phyloP scores from a whole-genome alignment of 2,329 filamentous ascomycete genomes.

The Dactylellina sp. region DNA sequence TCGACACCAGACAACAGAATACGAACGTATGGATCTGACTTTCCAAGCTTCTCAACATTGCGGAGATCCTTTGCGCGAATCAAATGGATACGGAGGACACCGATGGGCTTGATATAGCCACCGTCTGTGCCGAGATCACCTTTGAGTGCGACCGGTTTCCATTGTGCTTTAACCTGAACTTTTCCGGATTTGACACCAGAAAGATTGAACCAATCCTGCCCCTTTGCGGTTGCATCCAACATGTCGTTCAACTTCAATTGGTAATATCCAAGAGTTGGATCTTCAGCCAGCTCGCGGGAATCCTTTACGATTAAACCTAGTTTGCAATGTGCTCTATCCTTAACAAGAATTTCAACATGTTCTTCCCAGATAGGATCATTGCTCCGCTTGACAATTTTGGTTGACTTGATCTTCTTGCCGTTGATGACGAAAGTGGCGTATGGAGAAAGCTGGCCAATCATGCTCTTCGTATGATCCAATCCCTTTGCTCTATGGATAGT shows the following conservation, averaged over 20 bases:
- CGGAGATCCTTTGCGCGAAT: slow-evolving; percentile 82
- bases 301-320: slow-evolving; percentile 95
- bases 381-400: slow-evolving; percentile 92
- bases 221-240: slow-evolving; percentile 88
- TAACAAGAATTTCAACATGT: slow-evolving; percentile 93
- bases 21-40: slow-evolving; percentile 93
- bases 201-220: slow-evolving; percentile 95
- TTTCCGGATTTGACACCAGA: slow-evolving; percentile 83
- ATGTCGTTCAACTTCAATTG: slow-evolving; percentile 96
- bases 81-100: slow-evolving; percentile 95
- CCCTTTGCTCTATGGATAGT: slow-evolving; percentile 97
- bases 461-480: slow-evolving; percentile 88
- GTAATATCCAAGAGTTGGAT: slow-evolving; percentile 89
- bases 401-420: slow-evolving; percentile 87
- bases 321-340: slow-evolving; percentile 88
- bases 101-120: slow-evolving; percentile 92
- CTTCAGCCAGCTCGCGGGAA: slow-evolving; percentile 83
- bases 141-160: slow-evolving; percentile 91
- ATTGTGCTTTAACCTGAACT: slow-evolving; percentile 89
- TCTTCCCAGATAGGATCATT: slow-evolving; percentile 98
- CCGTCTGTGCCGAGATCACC: slow-evolving; percentile 77
- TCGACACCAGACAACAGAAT: slow-evolving; percentile 90
- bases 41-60: slow-evolving; percentile 94
- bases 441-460: slow-evolving; percentile 90
- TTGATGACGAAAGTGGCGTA: slow-evolving; percentile 91